These are phyloP conservation scores for Lipomyces sp. DNA, from an alignment of 805 yeast genomes.

Conservation along the genomic window DNA sequence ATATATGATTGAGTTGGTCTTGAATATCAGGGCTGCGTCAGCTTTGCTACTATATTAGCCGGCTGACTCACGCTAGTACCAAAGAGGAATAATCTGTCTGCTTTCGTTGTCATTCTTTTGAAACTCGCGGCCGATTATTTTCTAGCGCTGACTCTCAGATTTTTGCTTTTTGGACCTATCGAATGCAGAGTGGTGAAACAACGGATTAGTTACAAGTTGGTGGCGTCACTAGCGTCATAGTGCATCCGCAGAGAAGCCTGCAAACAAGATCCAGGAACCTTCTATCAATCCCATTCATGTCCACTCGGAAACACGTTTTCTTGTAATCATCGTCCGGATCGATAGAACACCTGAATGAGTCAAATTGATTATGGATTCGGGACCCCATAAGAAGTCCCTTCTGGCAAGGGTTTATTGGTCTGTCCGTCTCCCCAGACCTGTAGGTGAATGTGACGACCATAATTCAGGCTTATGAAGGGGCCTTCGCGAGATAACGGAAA, in stretches of 20 bases:
- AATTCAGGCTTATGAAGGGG: not conserved
- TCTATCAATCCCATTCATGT: constrained; percentile 3
- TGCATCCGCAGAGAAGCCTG: not conserved
- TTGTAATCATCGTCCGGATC: constrained; percentile 3
- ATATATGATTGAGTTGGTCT: no score
- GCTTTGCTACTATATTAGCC: no score
- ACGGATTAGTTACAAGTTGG: no score
- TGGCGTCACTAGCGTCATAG: no score
- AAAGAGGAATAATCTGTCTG: no score
- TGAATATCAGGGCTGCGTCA: no score
- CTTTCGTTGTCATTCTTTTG: no score
- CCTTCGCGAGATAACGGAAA: not conserved
- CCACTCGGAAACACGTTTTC: constrained; percentile 2
- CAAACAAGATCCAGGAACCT: constrained; percentile 1
- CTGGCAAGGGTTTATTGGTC: not conserved
- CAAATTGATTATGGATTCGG: not conserved
- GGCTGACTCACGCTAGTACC: no score
- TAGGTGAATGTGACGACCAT: not conserved
- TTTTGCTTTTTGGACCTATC: no score
- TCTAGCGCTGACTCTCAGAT: no score
- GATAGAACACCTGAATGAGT: not conserved
- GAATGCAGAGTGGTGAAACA: no score
- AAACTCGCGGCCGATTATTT: no score
- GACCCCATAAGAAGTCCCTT: constrained; percentile 3
- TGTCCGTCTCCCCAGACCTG: not conserved